Conservation (phyloP, 306 rosid genomes). For the Trichosanthes truncata region DNA sequence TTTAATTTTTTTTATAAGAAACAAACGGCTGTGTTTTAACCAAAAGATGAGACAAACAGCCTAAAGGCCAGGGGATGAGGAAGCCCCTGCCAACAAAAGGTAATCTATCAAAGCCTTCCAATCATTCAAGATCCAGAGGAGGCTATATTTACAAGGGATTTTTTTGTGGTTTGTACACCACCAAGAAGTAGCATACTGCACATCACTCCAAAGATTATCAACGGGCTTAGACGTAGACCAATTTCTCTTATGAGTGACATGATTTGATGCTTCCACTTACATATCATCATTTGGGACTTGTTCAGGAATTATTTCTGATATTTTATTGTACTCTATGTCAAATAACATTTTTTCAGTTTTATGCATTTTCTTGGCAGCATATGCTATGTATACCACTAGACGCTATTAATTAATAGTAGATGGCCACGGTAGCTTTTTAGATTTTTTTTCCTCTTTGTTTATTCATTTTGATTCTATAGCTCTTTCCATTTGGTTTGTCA, state of each 20-base stretch:
- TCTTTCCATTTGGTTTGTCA: not conserved
- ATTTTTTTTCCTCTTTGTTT: not conserved
- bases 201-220: not conserved
- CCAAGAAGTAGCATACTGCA: not conserved
- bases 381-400: not conserved
- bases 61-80: not conserved
- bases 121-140: not conserved
- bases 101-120: not conserved
- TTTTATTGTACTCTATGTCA: not conserved
- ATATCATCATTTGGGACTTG: not conserved
- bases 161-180: not conserved
- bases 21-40: not conserved
- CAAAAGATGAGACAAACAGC: not conserved
- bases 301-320: not conserved
- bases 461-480: not conserved
- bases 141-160: not conserved
- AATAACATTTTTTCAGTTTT: not conserved
- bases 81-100: not conserved
- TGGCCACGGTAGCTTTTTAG: not conserved
- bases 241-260: not conserved
- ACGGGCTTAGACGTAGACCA: not conserved
- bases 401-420: not conserved
- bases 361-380: not conserved
- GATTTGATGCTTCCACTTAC: not conserved
- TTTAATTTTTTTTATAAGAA: not conserved